phyloP scores from a whole-genome alignment of 2,329 filamentous ascomycete genomes.

The Achaetomium macrosporum region DNA sequence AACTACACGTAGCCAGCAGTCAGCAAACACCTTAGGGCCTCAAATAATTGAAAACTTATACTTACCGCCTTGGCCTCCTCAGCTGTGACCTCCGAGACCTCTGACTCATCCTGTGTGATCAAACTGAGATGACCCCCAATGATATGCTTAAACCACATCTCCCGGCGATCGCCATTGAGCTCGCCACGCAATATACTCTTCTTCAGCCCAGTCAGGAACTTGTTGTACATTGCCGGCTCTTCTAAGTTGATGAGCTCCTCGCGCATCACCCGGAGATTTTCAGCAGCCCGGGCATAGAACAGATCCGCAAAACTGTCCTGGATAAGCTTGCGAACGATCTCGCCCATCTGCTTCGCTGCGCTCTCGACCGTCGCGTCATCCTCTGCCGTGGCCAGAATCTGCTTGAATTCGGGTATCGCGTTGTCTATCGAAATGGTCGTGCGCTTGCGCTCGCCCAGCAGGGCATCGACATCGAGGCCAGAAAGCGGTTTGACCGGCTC shows the following conservation, averaged over 20 bases:
- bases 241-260: conserved; percentile 71
- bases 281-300: conserved; percentile 67
- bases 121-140: conserved; percentile 63
- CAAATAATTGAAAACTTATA: background rate
- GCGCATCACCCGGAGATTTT: conserved; percentile 71
- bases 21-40: background rate
- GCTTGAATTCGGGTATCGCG: conserved; percentile 85
- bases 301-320: conserved; percentile 67
- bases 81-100: conserved; percentile 59
- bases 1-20: conserved; percentile 10
- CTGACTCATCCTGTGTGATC: conserved; percentile 58
- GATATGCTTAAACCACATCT: conserved; percentile 72
- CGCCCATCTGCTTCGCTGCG: conserved; percentile 67
- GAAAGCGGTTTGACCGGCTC: conserved; percentile 78
- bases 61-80: conserved; percentile 63
- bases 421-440: conserved; percentile 56
- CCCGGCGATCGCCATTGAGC: conserved; percentile 68
- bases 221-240: conserved; percentile 70
- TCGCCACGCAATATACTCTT: conserved; percentile 60
- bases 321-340: conserved; percentile 64
- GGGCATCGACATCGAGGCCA: conserved; percentile 76
- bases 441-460: conserved; percentile 56
- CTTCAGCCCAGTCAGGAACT: conserved; percentile 67
- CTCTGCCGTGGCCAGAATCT: conserved; percentile 58
- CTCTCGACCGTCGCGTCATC: conserved; percentile 58